A percentile compares a stretch with the other conserved stretches of the same genome.
Evolutionary conservation across 257 asterid species (phyloP).

Genomic region (Gynochthodes officinalis): DNA sequence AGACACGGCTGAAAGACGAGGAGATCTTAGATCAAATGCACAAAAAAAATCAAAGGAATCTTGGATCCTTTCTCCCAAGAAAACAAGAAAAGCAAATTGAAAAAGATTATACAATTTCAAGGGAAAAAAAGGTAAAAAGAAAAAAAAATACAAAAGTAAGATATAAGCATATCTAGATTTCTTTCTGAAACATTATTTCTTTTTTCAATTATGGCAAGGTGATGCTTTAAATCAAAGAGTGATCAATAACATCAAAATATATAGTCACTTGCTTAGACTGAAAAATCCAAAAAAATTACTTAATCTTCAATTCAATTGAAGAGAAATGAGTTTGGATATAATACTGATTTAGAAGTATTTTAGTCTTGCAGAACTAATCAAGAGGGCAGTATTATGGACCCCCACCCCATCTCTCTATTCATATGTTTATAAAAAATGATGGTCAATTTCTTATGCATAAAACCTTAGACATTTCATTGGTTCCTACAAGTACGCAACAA

Average conservation of each 20-base stretch:
- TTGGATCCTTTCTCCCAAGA: no score
- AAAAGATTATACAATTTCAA: no score
- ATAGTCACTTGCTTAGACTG: background rate
- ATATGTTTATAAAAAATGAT: background rate
- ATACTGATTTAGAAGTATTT: background rate
- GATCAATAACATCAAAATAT: background rate
- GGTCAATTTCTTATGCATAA: background rate
- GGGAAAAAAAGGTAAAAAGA: no score
- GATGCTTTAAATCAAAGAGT: background rate
- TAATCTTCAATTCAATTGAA: background rate
- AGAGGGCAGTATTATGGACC: no score
- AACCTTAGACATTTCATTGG: background rate
- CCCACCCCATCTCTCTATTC: background rate
- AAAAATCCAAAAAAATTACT: background rate
- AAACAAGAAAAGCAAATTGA: no score
- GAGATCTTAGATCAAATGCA: no score
- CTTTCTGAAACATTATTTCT: background rate
- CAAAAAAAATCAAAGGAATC: no score
- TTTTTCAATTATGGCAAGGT: background rate
- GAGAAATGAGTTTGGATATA: conserved; percentile 4
- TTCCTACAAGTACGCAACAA: background rate
- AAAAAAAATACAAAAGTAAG: no score
- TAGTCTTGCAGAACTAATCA: background rate
- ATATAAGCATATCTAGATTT: no score
- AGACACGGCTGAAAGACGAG: no score